Base-by-base conservation (phyloP, 805 yeast genomes). In the Metschnikowia dekortorum region DNA sequence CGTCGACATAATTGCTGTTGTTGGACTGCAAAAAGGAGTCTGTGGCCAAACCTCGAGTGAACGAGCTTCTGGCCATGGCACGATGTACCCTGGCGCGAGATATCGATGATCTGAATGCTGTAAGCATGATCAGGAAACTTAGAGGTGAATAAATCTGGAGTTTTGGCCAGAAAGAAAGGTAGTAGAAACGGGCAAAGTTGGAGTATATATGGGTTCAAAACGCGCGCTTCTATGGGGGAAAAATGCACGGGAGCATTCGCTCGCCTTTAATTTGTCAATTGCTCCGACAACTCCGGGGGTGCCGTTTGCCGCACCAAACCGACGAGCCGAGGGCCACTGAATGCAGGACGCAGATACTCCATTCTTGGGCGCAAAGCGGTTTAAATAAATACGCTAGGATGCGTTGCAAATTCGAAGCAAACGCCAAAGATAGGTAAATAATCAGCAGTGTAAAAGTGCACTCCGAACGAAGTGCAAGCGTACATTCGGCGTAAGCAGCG, bases 1-100 rank as follows among this genome's bases (percentile, higher is more conserved):
- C 97, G 70, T 94, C 99, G 61, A 94, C 87, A 71, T 94, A 94
- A 63, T 84, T 83, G 55, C 96, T 94, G 70, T 88, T 88, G 67
- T 83, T 82, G 53, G 94, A 82, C 59, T 87, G 87, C 59, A 91
- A 73, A 70, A 94, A 94, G 39, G 83, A 78, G 72, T 94, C 99
- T 51, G 73, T 64, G 51, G 80, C 75, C 53, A 62, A 61, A 31
- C 53, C 51, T 53, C 70, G 67, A 53, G 56, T 35, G 38, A 51
- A 49, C 39, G 47, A 45, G 37, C 54, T 51, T 39, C 48, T 46
- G 40, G 53, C 59, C 56, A 61, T 65, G 46, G 69, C 68, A 58
- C 60, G 62, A 52, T 68, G 61, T 41, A 65, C 58, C 47, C 64
- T 63, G 53, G 67, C 62, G 57, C 71, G 71, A 44, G 73, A 71